Evolutionary conservation across 2,329 filamentous ascomycete species (phyloP).

Genomic region (Corynespora cassiicola): DNA sequence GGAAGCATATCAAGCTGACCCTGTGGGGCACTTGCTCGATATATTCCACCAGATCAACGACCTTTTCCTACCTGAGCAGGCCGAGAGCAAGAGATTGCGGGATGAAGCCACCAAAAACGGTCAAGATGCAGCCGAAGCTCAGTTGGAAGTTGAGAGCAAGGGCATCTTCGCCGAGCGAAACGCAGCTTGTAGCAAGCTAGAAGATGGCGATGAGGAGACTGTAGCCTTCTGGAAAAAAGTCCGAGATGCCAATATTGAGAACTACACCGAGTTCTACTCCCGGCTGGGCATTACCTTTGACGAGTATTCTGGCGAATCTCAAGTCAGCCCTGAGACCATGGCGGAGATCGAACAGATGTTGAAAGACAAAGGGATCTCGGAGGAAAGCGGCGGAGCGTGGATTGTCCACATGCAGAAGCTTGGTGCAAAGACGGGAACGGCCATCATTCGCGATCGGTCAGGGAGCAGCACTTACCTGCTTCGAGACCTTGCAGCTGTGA

Average conservation of each 20-base stretch:
- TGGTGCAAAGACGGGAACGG: constrained; percentile 73
- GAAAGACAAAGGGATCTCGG: constrained; percentile 68
- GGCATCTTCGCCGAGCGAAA: constrained; percentile 41
- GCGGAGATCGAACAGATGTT: constrained; percentile 67
- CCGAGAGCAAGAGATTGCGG: constrained; percentile 62
- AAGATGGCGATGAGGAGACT: constrained; percentile 68
- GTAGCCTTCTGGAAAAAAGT: constrained; percentile 70
- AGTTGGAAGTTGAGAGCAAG: constrained; percentile 34
- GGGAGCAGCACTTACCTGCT: constrained; percentile 81
- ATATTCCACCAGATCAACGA: constrained; percentile 72
- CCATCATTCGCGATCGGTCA: constrained; percentile 75
- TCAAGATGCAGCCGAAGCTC: constrained; percentile 49
- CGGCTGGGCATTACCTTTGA: constrained; percentile 76
- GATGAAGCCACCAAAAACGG: constrained; percentile 57
- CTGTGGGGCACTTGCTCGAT: constrained; percentile 74
- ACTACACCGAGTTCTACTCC: constrained; percentile 72
- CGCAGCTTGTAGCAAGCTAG: constrained; percentile 73
- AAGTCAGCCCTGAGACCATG: constrained; percentile 73
- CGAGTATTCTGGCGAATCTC: constrained; percentile 75
- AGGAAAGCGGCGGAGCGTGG: constrained; percentile 74
- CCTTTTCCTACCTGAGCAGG: constrained; percentile 64
- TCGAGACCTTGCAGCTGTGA: constrained; percentile 76
- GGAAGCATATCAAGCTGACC: constrained; percentile 66
- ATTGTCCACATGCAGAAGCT: constrained; percentile 76
- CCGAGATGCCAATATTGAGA: constrained; percentile 70